phyloP scores from a whole-genome alignment of 2,329 filamentous ascomycete genomes.

The Cordyceps cicadae region DNA sequence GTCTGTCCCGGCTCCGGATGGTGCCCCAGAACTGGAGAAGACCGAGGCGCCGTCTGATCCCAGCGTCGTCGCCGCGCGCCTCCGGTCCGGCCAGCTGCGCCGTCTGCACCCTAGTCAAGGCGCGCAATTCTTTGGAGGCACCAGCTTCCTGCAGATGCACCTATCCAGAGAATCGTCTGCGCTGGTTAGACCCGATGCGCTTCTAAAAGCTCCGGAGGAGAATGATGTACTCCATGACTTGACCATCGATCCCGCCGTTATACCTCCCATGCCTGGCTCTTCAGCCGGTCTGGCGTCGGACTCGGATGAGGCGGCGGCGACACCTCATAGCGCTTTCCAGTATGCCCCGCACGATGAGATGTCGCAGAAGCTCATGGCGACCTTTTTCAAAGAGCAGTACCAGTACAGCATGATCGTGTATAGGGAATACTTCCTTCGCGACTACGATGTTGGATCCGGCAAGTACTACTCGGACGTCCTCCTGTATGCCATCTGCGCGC shows the following conservation, averaged over 20 bases:
- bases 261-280: slow-evolving; percentile 9
- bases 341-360: slow-evolving; percentile 37
- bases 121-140: slow-evolving; percentile 40
- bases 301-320: slow-evolving; percentile 13
- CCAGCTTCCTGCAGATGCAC: slow-evolving; percentile 36
- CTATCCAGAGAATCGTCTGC: slow-evolving; percentile 22
- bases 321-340: slow-evolving; percentile 19
- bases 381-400: slow-evolving; percentile 40
- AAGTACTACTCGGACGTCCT: slow-evolving; percentile 42
- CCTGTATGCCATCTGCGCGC: slow-evolving; percentile 39
- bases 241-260: slow-evolving; percentile 5
- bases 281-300: background rate
- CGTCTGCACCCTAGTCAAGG: slow-evolving; percentile 32
- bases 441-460: slow-evolving; percentile 38
- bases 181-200: slow-evolving; percentile 13
- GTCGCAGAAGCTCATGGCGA: slow-evolving; percentile 37
- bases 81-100: slow-evolving; percentile 28
- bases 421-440: slow-evolving; percentile 41
- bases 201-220: slow-evolving; percentile 13
- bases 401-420: slow-evolving; percentile 43
- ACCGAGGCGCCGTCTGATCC: slow-evolving; percentile 21
- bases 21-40: background rate
- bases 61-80: slow-evolving; percentile 24
- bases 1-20: slow-evolving; percentile 15
- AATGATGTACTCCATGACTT: slow-evolving; percentile 7